Evolutionary conservation across 2,329 filamentous ascomycete species (phyloP).

Genomic region (Dothistroma pini): DNA sequence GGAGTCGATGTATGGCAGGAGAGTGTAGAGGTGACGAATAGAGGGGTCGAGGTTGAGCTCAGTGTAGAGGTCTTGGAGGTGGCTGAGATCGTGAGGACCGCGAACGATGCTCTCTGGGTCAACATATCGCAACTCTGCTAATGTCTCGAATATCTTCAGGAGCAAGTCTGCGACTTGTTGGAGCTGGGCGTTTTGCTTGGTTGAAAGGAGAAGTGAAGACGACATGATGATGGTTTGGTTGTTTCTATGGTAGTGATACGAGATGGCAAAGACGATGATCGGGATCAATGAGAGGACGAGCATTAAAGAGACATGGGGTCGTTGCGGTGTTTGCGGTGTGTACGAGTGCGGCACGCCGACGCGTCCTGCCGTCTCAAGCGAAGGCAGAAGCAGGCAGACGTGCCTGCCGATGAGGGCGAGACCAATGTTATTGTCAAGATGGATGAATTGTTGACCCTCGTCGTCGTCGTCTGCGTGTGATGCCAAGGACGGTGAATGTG

Average conservation of each 20-base stretch:
- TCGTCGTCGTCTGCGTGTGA: background rate
- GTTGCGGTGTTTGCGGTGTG: background rate
- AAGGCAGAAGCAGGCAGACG: background rate
- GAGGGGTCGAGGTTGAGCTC: conserved; percentile 11
- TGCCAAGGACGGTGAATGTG: background rate
- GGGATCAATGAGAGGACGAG: background rate
- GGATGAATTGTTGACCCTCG: background rate
- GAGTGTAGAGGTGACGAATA: conserved; percentile 15
- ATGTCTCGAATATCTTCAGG: conserved; percentile 14
- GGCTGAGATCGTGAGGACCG: conserved; percentile 13
- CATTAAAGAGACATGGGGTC: background rate
- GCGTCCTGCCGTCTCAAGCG: too few relatives aligned
- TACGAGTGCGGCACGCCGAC: background rate
- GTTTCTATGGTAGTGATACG: background rate
- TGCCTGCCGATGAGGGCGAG: background rate
- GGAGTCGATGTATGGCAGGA: conserved; percentile 14
- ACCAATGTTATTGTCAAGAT: background rate
- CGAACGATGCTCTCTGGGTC: conserved; percentile 8
- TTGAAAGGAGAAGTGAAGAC: background rate
- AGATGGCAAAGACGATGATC: background rate
- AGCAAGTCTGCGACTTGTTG: conserved; percentile 16
- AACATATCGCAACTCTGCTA: conserved; percentile 15
- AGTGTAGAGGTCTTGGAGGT: background rate
- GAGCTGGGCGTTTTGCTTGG: conserved; percentile 8
- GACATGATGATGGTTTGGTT: background rate